phyloP scores from a whole-genome alignment of 2,329 filamentous ascomycete genomes.

The Sporothrix luriei region DNA sequence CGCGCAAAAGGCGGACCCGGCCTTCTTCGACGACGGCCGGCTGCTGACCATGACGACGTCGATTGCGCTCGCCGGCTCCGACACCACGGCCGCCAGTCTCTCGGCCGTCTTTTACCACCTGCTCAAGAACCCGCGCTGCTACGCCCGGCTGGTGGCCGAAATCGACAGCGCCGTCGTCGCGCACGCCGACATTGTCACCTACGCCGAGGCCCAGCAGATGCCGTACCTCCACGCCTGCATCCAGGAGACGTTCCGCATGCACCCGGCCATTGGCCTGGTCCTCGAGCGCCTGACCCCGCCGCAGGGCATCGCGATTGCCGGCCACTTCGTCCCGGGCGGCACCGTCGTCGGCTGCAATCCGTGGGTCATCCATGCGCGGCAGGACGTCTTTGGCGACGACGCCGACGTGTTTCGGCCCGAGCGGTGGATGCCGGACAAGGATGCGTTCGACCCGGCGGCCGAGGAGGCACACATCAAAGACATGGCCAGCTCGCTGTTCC shows the following conservation, averaged over 20 bases:
- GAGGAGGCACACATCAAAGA: slow-evolving; percentile 34
- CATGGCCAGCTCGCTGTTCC: not conserved
- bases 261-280: slow-evolving; percentile 39
- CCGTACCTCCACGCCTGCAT: slow-evolving; percentile 54
- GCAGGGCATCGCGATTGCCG: slow-evolving; percentile 31
- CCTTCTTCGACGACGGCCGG: slow-evolving; percentile 23
- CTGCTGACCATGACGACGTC: slow-evolving; percentile 39
- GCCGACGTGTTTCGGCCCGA: slow-evolving; percentile 47
- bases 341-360: slow-evolving; percentile 45
- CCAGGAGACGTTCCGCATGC: slow-evolving; percentile 52
- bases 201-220: slow-evolving; percentile 40
- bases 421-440: slow-evolving; percentile 44
- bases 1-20: slow-evolving; percentile 8
- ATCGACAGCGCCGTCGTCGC: slow-evolving; percentile 2
- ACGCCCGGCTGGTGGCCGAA: slow-evolving; percentile 15
- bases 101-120: slow-evolving; percentile 37
- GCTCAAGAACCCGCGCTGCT: slow-evolving; percentile 29
- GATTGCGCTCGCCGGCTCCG: slow-evolving; percentile 42
- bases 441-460: slow-evolving; percentile 39
- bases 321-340: slow-evolving; percentile 41
- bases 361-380: slow-evolving; percentile 45
- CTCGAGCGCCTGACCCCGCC: slow-evolving; percentile 27
- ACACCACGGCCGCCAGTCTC: slow-evolving; percentile 39
- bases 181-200: slow-evolving; percentile 11
- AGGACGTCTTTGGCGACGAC: slow-evolving; percentile 42